Percentiles rank a stretch among this genome's conserved stretches.
These are phyloP conservation scores for Murraya koenigii DNA, from an alignment of 345 rosid species.

Conservation along the genomic window DNA sequence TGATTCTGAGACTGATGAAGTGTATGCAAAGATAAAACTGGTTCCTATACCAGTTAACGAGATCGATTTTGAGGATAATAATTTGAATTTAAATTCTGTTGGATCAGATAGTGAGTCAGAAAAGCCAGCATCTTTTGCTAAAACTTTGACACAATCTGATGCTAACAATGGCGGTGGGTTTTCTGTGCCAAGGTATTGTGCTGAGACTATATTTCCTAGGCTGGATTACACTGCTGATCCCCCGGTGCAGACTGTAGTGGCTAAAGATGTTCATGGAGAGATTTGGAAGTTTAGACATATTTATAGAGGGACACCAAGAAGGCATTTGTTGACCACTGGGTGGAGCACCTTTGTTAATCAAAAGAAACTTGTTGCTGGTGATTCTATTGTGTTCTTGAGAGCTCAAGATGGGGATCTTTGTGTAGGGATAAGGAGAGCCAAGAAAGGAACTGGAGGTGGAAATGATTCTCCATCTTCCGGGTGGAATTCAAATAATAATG, in stretches of 20 bases:
- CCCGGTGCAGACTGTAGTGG: constrained; percentile 85
- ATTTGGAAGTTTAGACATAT: constrained; percentile 94
- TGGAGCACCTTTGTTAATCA: constrained; percentile 97
- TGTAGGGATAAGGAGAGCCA: constrained; percentile 81
- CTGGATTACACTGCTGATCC: constrained; percentile 84
- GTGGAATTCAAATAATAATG: constrained; percentile 37
- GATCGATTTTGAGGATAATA: constrained; percentile 31
- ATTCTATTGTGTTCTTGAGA: constrained; percentile 83
- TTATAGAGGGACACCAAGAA: constrained; percentile 90
- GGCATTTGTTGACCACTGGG: constrained; percentile 91
- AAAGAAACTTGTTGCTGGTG: constrained; percentile 92
- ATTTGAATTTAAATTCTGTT: constrained; percentile 20
- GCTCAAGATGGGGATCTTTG: constrained; percentile 80
- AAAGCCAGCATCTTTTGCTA: constrained; percentile 86
- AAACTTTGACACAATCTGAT: constrained; percentile 92
- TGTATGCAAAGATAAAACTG: constrained; percentile 62
- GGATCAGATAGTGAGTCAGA: constrained; percentile 33
- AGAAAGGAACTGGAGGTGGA: constrained; percentile 50
- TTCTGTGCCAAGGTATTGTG: constrained; percentile 95
- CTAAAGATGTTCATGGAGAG: constrained; percentile 88
- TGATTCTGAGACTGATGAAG: constrained; percentile 82
- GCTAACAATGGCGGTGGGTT: constrained; percentile 99
- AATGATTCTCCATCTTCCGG: constrained; percentile 36
- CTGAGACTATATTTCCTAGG: constrained; percentile 88
- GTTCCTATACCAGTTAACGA: constrained; percentile 42